phyloP scores from a whole-genome alignment of 495 filamentous ascomycete species.

The Daldinia vernicosa region DNA sequence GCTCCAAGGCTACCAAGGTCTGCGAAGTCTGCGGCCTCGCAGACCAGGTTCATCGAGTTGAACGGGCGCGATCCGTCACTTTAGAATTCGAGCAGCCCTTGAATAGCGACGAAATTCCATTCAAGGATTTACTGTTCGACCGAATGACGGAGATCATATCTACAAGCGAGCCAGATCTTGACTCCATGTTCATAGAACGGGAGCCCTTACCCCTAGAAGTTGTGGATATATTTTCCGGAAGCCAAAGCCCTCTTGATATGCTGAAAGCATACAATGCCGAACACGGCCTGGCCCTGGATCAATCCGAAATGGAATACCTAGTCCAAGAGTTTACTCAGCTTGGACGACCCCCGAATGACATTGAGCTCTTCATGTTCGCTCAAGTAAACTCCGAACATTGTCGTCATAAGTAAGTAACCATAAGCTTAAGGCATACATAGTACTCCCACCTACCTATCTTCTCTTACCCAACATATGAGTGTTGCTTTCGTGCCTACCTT shows the following conservation, averaged over 20 bases:
- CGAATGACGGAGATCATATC: conserved; percentile 90
- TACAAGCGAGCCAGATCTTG: conserved; percentile 69
- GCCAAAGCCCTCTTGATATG: conserved; percentile 69
- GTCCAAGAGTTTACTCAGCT: conserved; percentile 81
- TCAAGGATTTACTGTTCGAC: conserved; percentile 80
- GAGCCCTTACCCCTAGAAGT: conserved; percentile 73
- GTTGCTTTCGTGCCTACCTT: background rate
- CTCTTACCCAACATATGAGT: background rate
- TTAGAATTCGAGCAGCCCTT: conserved; percentile 65
- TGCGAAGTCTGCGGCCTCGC: conserved; percentile 88
- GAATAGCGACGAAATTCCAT: conserved; percentile 61
- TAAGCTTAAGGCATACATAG: background rate
- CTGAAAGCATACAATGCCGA: conserved; percentile 83
- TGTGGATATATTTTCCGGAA: conserved; percentile 72
- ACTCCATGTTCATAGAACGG: conserved; percentile 81
- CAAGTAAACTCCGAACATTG: conserved; percentile 91
- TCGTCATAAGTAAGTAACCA: conserved; percentile 61
- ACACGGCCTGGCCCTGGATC: conserved; percentile 85
- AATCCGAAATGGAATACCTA: conserved; percentile 91
- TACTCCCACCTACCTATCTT: background rate
- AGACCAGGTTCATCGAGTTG: conserved; percentile 78
- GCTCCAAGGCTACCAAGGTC: conserved; percentile 93
- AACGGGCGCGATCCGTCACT: conserved; percentile 80
- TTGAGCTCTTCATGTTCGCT: conserved; percentile 99
- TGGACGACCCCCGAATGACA: conserved; percentile 81